phyloP scores from a whole-genome alignment of 2,329 filamentous ascomycete genomes.

The Alternaria metachromatica region DNA sequence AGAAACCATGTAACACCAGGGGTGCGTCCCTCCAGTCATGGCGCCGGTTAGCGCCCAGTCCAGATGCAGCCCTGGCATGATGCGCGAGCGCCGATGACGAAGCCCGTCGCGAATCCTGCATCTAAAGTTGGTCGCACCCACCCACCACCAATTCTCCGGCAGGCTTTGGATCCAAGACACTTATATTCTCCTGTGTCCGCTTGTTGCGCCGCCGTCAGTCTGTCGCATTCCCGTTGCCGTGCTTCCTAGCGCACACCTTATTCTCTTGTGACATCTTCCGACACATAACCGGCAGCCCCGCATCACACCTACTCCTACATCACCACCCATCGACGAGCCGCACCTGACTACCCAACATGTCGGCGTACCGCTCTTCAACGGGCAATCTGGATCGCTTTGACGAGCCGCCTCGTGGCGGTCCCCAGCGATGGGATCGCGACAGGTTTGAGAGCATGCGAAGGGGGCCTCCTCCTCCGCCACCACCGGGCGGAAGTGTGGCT shows the following conservation, averaged over 20 bases:
- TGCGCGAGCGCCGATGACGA: slow-evolving; percentile 37
- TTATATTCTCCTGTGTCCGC: slow-evolving; percentile 22
- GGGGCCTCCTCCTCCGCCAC: not conserved
- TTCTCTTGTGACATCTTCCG: slow-evolving; percentile 3
- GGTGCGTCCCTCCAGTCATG: slow-evolving; percentile 20
- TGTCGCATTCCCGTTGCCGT: not conserved
- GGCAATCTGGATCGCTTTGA: slow-evolving; percentile 54
- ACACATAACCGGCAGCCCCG: slow-evolving; percentile 25
- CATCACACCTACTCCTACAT: slow-evolving; percentile 21
- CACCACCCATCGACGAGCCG: slow-evolving; percentile 11
- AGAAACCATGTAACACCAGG: slow-evolving; percentile 10
- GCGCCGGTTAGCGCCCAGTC: slow-evolving; percentile 14
- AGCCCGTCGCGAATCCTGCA: slow-evolving; percentile 22
- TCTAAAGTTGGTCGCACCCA: slow-evolving; percentile 32
- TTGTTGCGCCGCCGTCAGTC: slow-evolving; percentile 6
- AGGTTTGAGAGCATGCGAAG: slow-evolving; percentile 56
- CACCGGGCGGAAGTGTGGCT: slow-evolving; percentile 8
- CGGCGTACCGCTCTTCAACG: slow-evolving; percentile 47
- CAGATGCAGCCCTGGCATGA: slow-evolving; percentile 12
- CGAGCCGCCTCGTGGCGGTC: slow-evolving; percentile 36
- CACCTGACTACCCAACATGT: slow-evolving; percentile 28
- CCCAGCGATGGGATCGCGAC: slow-evolving; percentile 58
- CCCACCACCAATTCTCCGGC: slow-evolving; percentile 18
- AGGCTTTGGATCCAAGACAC: slow-evolving; percentile 10
- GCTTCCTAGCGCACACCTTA: slow-evolving; percentile 1